phyloP scores from a whole-genome alignment of 108 stramenopile species.

The Skeletonema marinoi region DNA sequence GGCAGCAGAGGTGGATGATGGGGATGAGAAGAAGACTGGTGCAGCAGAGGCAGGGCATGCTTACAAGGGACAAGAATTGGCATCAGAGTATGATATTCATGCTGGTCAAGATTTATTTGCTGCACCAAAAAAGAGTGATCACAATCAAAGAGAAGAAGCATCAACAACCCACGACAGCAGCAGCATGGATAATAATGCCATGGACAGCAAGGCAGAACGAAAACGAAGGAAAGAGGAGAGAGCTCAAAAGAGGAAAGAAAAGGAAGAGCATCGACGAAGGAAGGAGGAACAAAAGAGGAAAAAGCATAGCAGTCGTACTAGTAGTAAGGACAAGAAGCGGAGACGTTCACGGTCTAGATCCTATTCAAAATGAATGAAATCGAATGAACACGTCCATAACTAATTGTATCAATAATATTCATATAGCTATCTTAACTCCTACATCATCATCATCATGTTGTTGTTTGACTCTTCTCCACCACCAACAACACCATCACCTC shows the following conservation, averaged over 20 bases:
- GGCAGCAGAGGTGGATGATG: constrained; percentile 18
- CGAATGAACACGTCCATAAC: no score
- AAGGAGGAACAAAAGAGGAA: constrained; percentile 48
- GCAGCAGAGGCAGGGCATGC: constrained; percentile 79
- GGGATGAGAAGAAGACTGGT: neutral
- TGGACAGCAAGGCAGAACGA: constrained; percentile 47
- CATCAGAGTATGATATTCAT: constrained; percentile 68
- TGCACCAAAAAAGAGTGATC: constrained; percentile 25
- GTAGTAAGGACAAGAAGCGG: neutral
- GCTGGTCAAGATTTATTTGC: constrained; percentile 94
- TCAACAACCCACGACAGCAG: no score
- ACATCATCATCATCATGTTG: no score
- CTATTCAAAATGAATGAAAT: neutral
- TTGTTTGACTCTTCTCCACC: neutral
- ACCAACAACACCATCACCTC: neutral
- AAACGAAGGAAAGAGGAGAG: constrained; percentile 53
- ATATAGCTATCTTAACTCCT: neutral
- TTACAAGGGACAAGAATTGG: constrained; percentile 85
- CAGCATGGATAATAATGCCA: constrained; percentile 1
- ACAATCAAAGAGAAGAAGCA: constrained; percentile 6
- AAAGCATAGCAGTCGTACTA: constrained; percentile 7
- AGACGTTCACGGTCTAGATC: neutral
- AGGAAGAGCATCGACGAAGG: constrained; percentile 38
- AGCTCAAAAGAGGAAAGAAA: constrained; percentile 50
- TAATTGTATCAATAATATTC: neutral